phyloP scores from a whole-genome alignment of 1,284 basidiomycete species.

The Wolfiporia cocos region DNA sequence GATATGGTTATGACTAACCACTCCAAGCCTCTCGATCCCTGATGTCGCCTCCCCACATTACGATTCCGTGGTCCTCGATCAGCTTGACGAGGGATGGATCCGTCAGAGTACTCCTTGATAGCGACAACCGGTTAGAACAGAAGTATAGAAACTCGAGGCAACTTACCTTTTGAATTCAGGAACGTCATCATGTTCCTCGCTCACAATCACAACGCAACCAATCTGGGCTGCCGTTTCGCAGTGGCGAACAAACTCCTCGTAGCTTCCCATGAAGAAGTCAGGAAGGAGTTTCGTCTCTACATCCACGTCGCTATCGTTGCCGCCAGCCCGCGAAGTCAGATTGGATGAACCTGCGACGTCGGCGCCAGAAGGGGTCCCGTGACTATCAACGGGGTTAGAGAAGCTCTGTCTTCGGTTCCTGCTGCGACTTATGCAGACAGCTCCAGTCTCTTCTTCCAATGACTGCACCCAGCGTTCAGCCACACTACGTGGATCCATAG shows the following conservation, averaged over 20 bases:
- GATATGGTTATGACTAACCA: slow-evolving; percentile 41
- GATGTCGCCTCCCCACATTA: slow-evolving; percentile 86
- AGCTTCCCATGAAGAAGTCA: slow-evolving; percentile 78
- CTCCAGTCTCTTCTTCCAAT: slow-evolving; percentile 78
- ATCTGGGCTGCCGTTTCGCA: slow-evolving; percentile 71
- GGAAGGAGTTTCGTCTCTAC: slow-evolving; percentile 48
- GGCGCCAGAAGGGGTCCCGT: slow-evolving; percentile 24
- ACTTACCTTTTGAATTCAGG: slow-evolving; percentile 77
- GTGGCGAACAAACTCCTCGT: slow-evolving; percentile 70
- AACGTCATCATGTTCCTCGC: slow-evolving; percentile 87
- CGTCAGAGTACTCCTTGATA: slow-evolving; percentile 70
- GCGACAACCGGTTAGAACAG: too few species aligned
- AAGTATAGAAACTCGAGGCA: background rate
- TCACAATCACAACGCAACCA: slow-evolving; percentile 81
- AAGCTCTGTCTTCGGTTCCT: slow-evolving; percentile 16
- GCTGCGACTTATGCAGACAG: slow-evolving; percentile 45
- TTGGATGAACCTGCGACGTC: slow-evolving; percentile 37
- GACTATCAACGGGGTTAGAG: slow-evolving; percentile 12
- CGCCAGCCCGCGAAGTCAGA: slow-evolving; percentile 22
- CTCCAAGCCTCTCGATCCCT: slow-evolving; percentile 79
- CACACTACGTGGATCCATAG: slow-evolving; percentile 31
- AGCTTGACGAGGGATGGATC: slow-evolving; percentile 63
- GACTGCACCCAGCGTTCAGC: slow-evolving; percentile 70
- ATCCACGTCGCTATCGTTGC: slow-evolving; percentile 14
- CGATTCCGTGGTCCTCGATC: slow-evolving; percentile 63